Evolutionary conservation across 2,329 filamentous ascomycete species (phyloP).

Genomic region (Exophiala sp.): DNA sequence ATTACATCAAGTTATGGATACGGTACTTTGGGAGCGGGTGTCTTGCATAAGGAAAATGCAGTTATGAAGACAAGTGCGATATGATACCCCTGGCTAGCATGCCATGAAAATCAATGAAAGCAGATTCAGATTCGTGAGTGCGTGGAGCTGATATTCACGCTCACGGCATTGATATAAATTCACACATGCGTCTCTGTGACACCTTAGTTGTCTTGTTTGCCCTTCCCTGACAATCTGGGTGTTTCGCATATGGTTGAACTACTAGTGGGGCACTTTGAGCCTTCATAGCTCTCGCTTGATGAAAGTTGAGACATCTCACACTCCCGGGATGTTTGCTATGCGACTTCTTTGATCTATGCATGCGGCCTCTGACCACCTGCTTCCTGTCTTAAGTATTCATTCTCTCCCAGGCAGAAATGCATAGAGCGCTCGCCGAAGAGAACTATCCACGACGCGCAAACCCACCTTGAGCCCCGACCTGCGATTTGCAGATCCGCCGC

Average conservation of each 20-base stretch:
- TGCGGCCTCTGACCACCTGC: neutral
- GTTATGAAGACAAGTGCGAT: conserved; percentile 1
- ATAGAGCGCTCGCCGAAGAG: neutral
- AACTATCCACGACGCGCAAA: conserved; percentile 12
- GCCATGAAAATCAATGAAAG: neutral
- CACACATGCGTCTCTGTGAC: too few species aligned
- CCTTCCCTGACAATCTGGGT: neutral
- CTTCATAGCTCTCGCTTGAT: neutral
- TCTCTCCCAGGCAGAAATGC: conserved; percentile 9
- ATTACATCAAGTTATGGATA: neutral
- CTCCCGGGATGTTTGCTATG: neutral
- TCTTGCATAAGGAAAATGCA: neutral
- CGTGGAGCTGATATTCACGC: too few species aligned
- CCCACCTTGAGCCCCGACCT: conserved; percentile 12
- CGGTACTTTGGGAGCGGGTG: neutral
- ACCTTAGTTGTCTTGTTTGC: too few species aligned
- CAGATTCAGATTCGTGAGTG: too few species aligned
- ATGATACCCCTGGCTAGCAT: conserved; percentile 11
- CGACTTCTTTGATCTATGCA: neutral
- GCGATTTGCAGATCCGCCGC: neutral
- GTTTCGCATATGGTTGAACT: neutral
- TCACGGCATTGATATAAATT: too few species aligned
- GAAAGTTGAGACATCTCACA: neutral
- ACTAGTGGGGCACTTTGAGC: neutral
- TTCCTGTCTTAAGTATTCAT: neutral